Percentiles rank a stretch among this genome's conserved stretches.
phyloP scores from a whole-genome alignment of 768 basidiomycete species.

The Coprinopsis strossmayeri region DNA sequence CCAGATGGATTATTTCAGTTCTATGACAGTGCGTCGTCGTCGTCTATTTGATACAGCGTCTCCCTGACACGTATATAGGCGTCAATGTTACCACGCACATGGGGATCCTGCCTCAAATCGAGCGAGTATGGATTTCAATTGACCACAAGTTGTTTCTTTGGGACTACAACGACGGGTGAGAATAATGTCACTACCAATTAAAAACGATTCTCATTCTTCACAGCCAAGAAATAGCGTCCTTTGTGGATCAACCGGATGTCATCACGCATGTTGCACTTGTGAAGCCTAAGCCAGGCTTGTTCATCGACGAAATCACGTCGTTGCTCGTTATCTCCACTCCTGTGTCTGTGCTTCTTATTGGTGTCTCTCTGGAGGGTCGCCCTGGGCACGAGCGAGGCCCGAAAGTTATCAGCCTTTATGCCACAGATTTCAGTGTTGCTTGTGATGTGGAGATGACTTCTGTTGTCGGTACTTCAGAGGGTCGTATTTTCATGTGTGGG shows the following conservation, averaged over 20 bases:
- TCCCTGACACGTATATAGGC: conserved; percentile 31
- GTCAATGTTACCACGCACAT: conserved; percentile 71
- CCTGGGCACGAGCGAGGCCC: conserved; percentile 33
- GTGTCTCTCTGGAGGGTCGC: conserved; percentile 54
- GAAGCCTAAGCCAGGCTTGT: conserved; percentile 77
- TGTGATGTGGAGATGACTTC: conserved; percentile 84
- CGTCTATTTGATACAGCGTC: conserved; percentile 8
- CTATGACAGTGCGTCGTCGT: conserved; percentile 53
- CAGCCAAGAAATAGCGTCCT: conserved; percentile 90
- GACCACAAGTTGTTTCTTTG: conserved; percentile 93
- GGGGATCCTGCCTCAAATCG: conserved; percentile 90
- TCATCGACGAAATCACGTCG: conserved; percentile 87
- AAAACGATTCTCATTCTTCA: conserved; percentile 5
- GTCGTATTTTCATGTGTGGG: conserved; percentile 89
- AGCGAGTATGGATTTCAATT: conserved; percentile 92
- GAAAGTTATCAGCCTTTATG: conserved; percentile 82
- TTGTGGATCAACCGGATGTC: conserved; percentile 83
- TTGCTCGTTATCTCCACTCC: conserved; percentile 90
- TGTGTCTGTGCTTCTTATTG: conserved; percentile 76
- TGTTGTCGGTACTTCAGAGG: conserved; percentile 71
- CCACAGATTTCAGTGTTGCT: conserved; percentile 75
- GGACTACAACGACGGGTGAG: conserved; percentile 94
- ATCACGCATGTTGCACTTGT: conserved; percentile 88
- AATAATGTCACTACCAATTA: conserved; percentile 10
- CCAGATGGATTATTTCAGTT: conserved; percentile 75